Conservation (phyloP, 768 basidiomycete species). For the Hygrophoropsis aurantiaca region DNA sequence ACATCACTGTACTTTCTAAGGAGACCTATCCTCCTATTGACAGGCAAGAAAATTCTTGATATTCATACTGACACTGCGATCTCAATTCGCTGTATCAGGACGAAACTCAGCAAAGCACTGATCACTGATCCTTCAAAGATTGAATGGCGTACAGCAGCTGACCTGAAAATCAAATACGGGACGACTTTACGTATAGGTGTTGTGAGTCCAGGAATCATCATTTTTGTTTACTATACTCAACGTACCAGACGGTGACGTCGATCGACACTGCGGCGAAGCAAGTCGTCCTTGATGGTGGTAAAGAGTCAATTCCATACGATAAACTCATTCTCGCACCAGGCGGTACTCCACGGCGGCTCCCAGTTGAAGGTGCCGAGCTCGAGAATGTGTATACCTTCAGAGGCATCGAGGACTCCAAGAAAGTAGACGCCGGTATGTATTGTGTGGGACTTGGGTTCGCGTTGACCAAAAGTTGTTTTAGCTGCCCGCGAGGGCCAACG, state of each 20-base stretch:
- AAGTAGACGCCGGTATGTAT: constrained; percentile 61
- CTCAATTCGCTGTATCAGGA: constrained; percentile 43
- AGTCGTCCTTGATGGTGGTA: constrained; percentile 60
- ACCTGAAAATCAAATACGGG: constrained; percentile 74
- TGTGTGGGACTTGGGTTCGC: neutral
- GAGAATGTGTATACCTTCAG: constrained; percentile 79
- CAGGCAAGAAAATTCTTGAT: constrained; percentile 43
- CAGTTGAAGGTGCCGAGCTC: constrained; percentile 71
- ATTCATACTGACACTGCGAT: constrained; percentile 1
- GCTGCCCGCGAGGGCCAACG: constrained; percentile 72
- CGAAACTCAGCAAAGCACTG: constrained; percentile 87
- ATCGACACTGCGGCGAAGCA: constrained; percentile 63
- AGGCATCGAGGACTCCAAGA: constrained; percentile 66
- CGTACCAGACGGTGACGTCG: constrained; percentile 70
- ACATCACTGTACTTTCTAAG: constrained; percentile 77
- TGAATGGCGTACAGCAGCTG: constrained; percentile 68
- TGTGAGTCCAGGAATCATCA: constrained; percentile 35
- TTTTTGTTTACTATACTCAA: constrained; percentile 4
- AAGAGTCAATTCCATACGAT: constrained; percentile 66
- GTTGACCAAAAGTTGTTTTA: constrained; percentile 20
- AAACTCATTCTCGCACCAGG: constrained; percentile 81
- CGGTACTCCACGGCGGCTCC: constrained; percentile 68
- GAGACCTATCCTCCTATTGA: constrained; percentile 85
- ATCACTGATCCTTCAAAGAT: constrained; percentile 77
- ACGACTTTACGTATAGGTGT: constrained; percentile 62